A percentile compares a stretch with the other conserved stretches of the same genome.
phyloP scores from a whole-genome alignment of 2,329 filamentous ascomycete species.

The Chalaropsis thielavioides region DNA sequence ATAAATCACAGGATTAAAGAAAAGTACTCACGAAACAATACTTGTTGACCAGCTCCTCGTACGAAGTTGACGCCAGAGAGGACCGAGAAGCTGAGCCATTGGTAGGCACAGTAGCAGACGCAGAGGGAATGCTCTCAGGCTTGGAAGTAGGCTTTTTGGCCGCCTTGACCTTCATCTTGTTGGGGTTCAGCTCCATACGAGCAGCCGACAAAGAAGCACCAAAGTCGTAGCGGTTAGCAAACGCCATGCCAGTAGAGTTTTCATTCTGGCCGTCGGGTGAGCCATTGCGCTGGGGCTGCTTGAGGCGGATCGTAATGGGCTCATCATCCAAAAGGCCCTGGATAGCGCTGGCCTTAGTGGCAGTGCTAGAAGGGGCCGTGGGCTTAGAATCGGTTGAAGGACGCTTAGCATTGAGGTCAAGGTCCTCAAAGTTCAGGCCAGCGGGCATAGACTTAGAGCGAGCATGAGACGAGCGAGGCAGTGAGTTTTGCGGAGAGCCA shows the following conservation, averaged over 20 bases:
- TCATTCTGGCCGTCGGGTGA: conserved; percentile 16
- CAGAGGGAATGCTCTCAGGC: conserved; percentile 2
- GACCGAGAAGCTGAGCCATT: conserved; percentile 29
- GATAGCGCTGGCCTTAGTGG: conserved; percentile 31
- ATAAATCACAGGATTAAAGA: not conserved
- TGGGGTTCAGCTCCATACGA: conserved; percentile 38
- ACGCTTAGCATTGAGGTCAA: not conserved
- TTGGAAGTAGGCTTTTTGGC: conserved; percentile 87
- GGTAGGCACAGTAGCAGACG: conserved; percentile 12
- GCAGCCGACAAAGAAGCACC: conserved; percentile 78
- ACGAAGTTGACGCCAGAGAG: conserved; percentile 68
- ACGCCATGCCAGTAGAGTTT: conserved; percentile 33
- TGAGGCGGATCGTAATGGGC: conserved; percentile 49
- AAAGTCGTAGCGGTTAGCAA: conserved; percentile 92
- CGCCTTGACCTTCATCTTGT: conserved; percentile 9
- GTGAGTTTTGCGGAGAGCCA: not conserved
- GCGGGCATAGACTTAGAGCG: conserved; percentile 42
- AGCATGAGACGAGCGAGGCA: conserved; percentile 20
- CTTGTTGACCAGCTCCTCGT: conserved; percentile 94
- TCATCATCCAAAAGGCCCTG: conserved; percentile 38
- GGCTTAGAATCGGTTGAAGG: not conserved
- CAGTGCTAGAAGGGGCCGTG: not conserved
- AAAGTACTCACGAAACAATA: conserved; percentile 92
- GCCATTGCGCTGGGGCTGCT: conserved; percentile 44
- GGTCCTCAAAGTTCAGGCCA: conserved; percentile 45